Evolutionary conservation across 805 yeast genomes (phyloP), one percentile per base, ranked within the genome.

Genomic region (Teunomyces aglyptinius): DNA sequence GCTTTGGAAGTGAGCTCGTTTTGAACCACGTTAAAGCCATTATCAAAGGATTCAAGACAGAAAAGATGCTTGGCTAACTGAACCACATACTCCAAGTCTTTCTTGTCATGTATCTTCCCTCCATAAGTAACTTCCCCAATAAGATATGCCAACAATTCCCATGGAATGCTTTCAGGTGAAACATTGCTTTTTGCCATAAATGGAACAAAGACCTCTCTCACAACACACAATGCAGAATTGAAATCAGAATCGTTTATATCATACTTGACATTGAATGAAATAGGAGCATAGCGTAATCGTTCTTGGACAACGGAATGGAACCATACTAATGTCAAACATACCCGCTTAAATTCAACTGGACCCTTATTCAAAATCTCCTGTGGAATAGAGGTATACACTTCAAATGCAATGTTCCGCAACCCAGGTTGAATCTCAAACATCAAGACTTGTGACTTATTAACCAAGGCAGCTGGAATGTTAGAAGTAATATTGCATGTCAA

Each of bases 201-300:
- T 1, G 35, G 49, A 5, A 36, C 45, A n/a, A 83, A 57, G 55
- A 77, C 58, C 39, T 68, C 64, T 34, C 70, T 70, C 41, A 83
- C 61, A 15, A 81, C 67, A 41, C 50, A 57, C 3, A 73, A 51
- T 1, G 81, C 83, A 18, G 80, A 70, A 8, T 67, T 64, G 45
- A 84, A 75, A 59, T 91, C 97, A n/a, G 82, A 64, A 47, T 86
- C 88, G 58, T 79, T 86, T 55, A 90, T 78, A 49, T 86, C 95
- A 57, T 88, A 85, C 7, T 53, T 57, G 52, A 77, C 76, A 1
- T 65, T 54, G 64, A 87, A 86, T 1, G 92, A 88, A 2, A 78
- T 58, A 0, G 92, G 89, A 1, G 72, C 74, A 51, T 75, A 84
- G 40, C 85, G 69, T 42, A 78, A 60, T 44, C 88, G 63, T 49